Percentiles rank a stretch among this genome's conserved stretches.
These are phyloP conservation scores for Phaeosphaeria sp. DNA, from an alignment of 2,329 filamentous ascomycete species.

Conservation along the genomic window DNA sequence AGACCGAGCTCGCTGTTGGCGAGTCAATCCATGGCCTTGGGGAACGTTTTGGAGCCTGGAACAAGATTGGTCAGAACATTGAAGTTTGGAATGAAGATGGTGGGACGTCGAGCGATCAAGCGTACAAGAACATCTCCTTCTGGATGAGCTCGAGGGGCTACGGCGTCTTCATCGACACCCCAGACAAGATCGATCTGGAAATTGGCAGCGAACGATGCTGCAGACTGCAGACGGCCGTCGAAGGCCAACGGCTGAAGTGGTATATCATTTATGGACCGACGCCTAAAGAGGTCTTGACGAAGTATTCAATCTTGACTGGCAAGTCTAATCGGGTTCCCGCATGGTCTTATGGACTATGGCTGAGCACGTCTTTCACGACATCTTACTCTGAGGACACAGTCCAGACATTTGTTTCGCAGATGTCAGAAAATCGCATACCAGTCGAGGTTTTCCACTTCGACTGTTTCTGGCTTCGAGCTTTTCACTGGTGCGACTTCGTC, in stretches of 20 bases:
- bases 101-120: slow-evolving; percentile 72
- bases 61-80: slow-evolving; percentile 76
- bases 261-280: slow-evolving; percentile 75
- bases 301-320: slow-evolving; percentile 73
- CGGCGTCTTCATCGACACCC: slow-evolving; percentile 76
- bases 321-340: slow-evolving; percentile 69
- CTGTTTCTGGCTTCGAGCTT: slow-evolving; percentile 79
- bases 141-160: slow-evolving; percentile 77
- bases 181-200: slow-evolving; percentile 74
- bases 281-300: slow-evolving; percentile 73
- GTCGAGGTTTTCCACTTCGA: slow-evolving; percentile 79
- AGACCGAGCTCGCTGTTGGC: slow-evolving; percentile 56
- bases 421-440: slow-evolving; percentile 69
- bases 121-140: slow-evolving; percentile 76
- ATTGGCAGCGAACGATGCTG: slow-evolving; percentile 76
- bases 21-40: slow-evolving; percentile 78
- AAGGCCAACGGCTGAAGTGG: slow-evolving; percentile 74
- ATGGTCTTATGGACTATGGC: slow-evolving; percentile 80
- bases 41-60: slow-evolving; percentile 78
- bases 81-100: slow-evolving; percentile 68
- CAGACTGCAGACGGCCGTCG: slow-evolving; percentile 72
- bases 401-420: slow-evolving; percentile 71
- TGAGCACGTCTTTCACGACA: slow-evolving; percentile 78
- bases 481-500: slow-evolving; percentile 77
- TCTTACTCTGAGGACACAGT: slow-evolving; percentile 75